A percentile compares a stretch with the other conserved stretches of the same genome.
Evolutionary conservation across 169 alveolate species (phyloP).

Genomic region (Plasmodium sp.): DNA sequence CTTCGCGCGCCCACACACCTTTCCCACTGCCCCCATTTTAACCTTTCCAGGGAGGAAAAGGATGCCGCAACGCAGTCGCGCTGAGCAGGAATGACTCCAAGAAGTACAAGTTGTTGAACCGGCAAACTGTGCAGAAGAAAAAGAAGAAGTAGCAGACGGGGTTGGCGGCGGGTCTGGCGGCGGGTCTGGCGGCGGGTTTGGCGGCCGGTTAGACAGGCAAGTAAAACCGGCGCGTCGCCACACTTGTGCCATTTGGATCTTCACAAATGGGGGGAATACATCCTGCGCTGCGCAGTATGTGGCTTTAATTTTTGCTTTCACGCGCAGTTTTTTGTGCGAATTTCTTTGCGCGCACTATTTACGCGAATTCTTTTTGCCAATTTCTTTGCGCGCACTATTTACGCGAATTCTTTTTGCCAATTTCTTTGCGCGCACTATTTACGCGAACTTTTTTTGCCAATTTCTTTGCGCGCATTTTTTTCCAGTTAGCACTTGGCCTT

Average conservation of each 20-base stretch:
- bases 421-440: neutral
- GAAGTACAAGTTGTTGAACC: conserved; percentile 74
- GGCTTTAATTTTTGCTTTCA: neutral
- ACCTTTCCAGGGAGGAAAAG: conserved; percentile 79
- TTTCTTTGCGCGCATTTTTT: neutral
- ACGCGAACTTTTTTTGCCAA: neutral
- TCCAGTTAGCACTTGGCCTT: neutral
- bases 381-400: neutral
- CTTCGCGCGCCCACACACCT: neutral
- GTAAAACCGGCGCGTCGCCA: neutral
- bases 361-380: too few species aligned
- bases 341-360: neutral
- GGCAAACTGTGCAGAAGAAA: conserved; percentile 71
- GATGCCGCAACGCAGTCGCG: conserved; percentile 80
- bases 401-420: too few species aligned
- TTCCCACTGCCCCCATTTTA: neutral
- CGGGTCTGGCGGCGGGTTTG: neutral
- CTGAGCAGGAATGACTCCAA: conserved; percentile 78
- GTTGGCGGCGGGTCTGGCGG: neutral
- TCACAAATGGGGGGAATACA: neutral
- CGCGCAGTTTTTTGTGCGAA: neutral
- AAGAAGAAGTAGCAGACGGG: conserved; percentile 9
- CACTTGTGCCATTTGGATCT: neutral
- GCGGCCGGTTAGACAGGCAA: too few species aligned
- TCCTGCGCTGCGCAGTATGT: neutral